Evolutionary conservation across 495 filamentous ascomycete genomes (phyloP), one percentile per base, ranked within the genome.

Genomic region (Alectoria sarmentosa): DNA sequence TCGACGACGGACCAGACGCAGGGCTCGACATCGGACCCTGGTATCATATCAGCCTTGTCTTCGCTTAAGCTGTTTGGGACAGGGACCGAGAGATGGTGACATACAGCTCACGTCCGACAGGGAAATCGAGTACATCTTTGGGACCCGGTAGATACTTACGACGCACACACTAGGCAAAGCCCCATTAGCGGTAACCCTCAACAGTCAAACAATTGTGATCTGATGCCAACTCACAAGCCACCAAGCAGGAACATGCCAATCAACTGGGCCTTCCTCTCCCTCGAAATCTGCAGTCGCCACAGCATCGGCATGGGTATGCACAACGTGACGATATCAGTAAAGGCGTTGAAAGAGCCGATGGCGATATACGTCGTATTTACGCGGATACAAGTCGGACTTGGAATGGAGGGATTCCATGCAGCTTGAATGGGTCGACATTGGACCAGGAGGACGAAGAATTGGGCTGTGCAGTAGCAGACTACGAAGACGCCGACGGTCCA

Each of bases 401-500:
- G 6, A 28, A 57, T 15, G 23, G 38, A 17, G 26, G 49, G 37
- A 58, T 57, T 21, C 49, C 61, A 63, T 6, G 36, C 54, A 13
- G 26, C 61, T 38, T 5, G 61, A 41, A 58, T 17, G 41, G 61
- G 61, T 57, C 52, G 52, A 36, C 54, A 56, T 36, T 63, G 37
- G 41, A 63, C 26, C 2, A 63, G 28, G 21, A 63, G 17, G 21
- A 63, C 26, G 13, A 55, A n/a, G 34, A 56, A 21, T 57, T 55
- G 23, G 17, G 41, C 36, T 3, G 30, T n/a, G 49, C 36, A 56
- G 11, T 63, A 63, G 49, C 19, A 42, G 7, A 72, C 69, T 60
- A 84, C 72, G 21, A 82, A 71, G 32, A 63, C 63, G 52, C 76
- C 76, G 44, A 83, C 78, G 17, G 79, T 64, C 38, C 66, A 63